Evolutionary conservation across 805 yeast genomes (phyloP).

Genomic region (Kodamaea leandrae): DNA sequence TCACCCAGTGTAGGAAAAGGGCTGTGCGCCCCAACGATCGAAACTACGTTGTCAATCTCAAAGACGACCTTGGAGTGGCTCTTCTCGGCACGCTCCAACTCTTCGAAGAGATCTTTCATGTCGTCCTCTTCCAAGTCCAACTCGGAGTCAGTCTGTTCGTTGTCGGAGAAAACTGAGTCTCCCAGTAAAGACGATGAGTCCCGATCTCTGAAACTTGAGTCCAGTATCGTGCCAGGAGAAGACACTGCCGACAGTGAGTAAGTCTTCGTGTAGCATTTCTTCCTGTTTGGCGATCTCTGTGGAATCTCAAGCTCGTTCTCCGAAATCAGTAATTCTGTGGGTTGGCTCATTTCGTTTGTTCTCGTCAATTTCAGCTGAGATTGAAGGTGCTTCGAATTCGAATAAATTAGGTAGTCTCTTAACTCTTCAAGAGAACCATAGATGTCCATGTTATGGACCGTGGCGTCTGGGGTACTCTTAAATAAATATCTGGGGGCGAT

Average conservation of each 20-base stretch:
- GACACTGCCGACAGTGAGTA: conserved; percentile 3
- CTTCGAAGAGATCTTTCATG: conserved; percentile 20
- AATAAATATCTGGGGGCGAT: neutral
- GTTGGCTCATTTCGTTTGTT: too few species aligned
- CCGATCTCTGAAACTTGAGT: conserved; percentile 16
- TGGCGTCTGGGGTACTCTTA: neutral
- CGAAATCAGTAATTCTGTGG: too few species aligned
- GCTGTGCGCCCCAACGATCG: conserved; percentile 16
- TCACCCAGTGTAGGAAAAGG: conserved; percentile 5
- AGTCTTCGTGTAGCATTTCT: neutral
- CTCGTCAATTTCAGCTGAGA: too few species aligned
- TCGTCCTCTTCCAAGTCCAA: conserved; percentile 12
- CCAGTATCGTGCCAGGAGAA: conserved; percentile 19
- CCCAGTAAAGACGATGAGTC: conserved; percentile 15
- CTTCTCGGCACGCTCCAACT: conserved; percentile 17
- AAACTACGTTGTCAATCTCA: conserved; percentile 25
- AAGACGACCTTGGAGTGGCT: conserved; percentile 19
- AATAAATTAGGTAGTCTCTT: neutral
- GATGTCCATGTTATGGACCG: neutral
- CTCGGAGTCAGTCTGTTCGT: conserved; percentile 4
- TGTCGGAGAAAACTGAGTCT: conserved; percentile 16
- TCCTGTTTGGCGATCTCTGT: conserved; percentile 9
- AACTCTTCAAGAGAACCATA: neutral
- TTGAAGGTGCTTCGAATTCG: neutral
- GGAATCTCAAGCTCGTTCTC: neutral